Conservation (phyloP, 371 early-diverging fungal species). For the Amoeboaphelidium protococcarum region DNA sequence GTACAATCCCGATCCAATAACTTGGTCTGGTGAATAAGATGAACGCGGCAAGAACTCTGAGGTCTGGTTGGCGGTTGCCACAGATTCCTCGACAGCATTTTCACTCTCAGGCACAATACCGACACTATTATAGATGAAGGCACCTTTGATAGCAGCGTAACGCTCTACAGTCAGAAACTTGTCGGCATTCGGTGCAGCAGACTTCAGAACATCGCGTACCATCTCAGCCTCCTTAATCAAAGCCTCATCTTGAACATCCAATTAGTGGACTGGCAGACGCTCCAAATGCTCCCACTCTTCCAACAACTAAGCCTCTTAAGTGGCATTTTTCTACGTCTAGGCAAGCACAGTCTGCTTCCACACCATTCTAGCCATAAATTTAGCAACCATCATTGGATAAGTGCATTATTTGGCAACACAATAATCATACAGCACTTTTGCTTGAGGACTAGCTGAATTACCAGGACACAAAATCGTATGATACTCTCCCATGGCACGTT, state of each 20-base stretch:
- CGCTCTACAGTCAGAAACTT: not conserved
- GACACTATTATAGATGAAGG: too few species aligned
- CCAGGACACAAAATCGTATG: conserved; percentile 14
- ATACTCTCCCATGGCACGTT: conserved; percentile 23
- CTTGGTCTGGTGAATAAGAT: not conserved
- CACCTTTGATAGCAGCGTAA: not conserved
- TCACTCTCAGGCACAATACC: too few species aligned
- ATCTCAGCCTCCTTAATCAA: not conserved
- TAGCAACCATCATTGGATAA: not conserved
- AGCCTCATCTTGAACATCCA: not conserved
- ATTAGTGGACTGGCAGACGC: not conserved
- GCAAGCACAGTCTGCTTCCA: not conserved
- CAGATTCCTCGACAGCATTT: too few species aligned
- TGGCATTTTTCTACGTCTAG: not conserved
- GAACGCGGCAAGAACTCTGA: not conserved
- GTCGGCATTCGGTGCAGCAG: not conserved
- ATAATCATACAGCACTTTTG: not conserved
- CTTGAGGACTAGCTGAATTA: not conserved
- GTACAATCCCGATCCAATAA: not conserved
- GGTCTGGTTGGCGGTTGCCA: too few species aligned
- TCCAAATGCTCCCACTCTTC: not conserved
- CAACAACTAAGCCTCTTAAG: not conserved
- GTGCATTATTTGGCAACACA: not conserved
- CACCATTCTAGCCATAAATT: not conserved
- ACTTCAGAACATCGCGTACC: not conserved